Base-by-base conservation (phyloP, 257 asterid genomes). In the Solanum etuberosum region DNA sequence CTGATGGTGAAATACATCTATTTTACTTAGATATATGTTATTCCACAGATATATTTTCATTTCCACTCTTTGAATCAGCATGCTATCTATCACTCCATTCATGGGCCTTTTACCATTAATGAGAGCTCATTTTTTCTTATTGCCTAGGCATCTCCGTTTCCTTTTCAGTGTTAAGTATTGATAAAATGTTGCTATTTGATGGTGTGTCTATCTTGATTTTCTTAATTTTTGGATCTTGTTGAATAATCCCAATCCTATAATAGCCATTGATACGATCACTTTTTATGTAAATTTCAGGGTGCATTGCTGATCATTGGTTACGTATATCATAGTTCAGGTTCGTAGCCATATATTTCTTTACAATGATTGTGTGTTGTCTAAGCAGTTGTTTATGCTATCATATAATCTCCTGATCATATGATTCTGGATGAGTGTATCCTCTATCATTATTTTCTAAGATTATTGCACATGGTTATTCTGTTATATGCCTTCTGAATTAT, bases 291-390 rank as follows among this genome's bases (percentile, higher is more conserved):
- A 86, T 91, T 91, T 89, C 94, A 96, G 98, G 98, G 98, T 87
- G 95, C 96, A 18, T 87, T 96, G 91, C 94, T 96, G 92, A 89
- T 96, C 88, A 88, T 96, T 91, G 98, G 97, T 67, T 96, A 93
- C 73, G 7, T 96, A 43, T 93, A 96, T 87, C 95, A 86, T 86
- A 94, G 95, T 86, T 93, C 98, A 95, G 98, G 98, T 95, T 29
- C 73, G 92, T 90, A 84, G 34, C 42, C 25, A 65, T 40, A 89
- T 59, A 8, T 78, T 13, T 65, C 72, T 16, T 37, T 83, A n/a
- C 20, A 6, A 46, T 84, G 29, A 37, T 37, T 0, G 0, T 84
- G 18, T 65, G 23, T 42, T 15, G 81, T 14, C 57, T 67, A 84
- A 40, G 31, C 85, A 29, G 68, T 48, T 81, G 7, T 40, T 65